Base-by-base conservation (phyloP, 371 early-diverging fungal species). In the Syncephalastrum sp. region DNA sequence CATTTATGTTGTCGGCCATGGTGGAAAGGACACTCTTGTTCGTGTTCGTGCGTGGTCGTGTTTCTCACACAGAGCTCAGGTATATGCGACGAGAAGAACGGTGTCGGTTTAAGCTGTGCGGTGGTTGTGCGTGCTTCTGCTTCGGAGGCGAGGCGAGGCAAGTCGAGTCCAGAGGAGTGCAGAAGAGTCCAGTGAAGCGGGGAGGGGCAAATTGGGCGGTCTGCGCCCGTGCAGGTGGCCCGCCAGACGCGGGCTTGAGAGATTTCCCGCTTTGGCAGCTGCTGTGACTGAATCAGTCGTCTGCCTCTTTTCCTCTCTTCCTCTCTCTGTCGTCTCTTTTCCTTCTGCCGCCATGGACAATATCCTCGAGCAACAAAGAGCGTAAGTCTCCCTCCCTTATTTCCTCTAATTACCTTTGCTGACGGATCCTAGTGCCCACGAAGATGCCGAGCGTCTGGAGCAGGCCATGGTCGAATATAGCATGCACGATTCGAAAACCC, bases 361-460 rank as follows among this genome's bases (percentile, higher is more conserved):
- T 52, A 68, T 86, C 33, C 69, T 91, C 17, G 93, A 93, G 59
- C 79, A 75, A 60, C 92, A 91, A 72, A 82, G 94, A 52, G 71
- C 73, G 65, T 72, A 69, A 44, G 44, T 44, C 13, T 13, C 13
- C 17, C 5, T 41, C 21, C 21, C 24, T 33, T 14, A 19, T 29
- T 23, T 48, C 16, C 1, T 8, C 7, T 29, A n/a, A 8, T 16
- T 19, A 1, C 14, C 16, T 15, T n/a, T 23, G 2, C 41, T 25
- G 38, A 38, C 1, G 3, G 25, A 25, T 13, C 3, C 45, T 41
- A 72, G 83, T 54, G 80, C 85, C 14, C 91, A 94, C 69, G 97
- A 98, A 82, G 94, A 93, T 64, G 79, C 92, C 48, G 98, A 98
- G 69, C 90, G 93, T 46, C 68, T 95, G 23, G 96, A 97, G 65